Conservation (phyloP, 1,284 basidiomycete genomes). For the Boletellus sp. region DNA sequence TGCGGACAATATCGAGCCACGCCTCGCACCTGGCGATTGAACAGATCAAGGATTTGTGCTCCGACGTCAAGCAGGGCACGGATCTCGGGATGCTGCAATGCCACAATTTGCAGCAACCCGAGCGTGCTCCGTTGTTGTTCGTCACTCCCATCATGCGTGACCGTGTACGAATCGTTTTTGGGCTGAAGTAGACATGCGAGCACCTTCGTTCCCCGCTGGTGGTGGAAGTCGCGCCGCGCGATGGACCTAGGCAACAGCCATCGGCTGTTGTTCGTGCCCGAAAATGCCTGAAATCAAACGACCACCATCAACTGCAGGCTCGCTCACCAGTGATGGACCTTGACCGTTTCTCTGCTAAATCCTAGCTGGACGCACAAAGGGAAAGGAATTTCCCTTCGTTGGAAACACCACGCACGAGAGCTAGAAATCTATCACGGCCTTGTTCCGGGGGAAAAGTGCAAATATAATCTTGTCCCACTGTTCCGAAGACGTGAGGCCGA, state of each 20-base stretch:
- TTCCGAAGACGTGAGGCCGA: slow-evolving; percentile 41
- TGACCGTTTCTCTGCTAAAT: slow-evolving; percentile 37
- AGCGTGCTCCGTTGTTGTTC: slow-evolving; percentile 20
- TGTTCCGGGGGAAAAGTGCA: slow-evolving; percentile 36
- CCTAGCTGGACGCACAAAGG: slow-evolving; percentile 55
- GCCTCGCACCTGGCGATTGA: slow-evolving; percentile 35
- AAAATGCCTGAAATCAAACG: slow-evolving; percentile 6
- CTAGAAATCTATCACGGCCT: slow-evolving; percentile 45
- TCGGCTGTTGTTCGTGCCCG: slow-evolving; percentile 1
- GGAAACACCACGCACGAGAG: slow-evolving; percentile 28
- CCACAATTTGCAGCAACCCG: slow-evolving; percentile 36
- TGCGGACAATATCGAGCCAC: slow-evolving; percentile 38
- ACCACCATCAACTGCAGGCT: no score
- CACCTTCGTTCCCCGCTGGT: slow-evolving; percentile 32
- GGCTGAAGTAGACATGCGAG: slow-evolving; percentile 39
- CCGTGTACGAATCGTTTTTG: slow-evolving; percentile 41
- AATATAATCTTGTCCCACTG: slow-evolving; percentile 32
- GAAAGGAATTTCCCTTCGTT: no score
- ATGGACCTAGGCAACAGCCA: neutral
- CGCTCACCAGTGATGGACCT: slow-evolving; percentile 3
- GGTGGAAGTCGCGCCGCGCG: neutral
- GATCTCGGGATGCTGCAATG: slow-evolving; percentile 32
- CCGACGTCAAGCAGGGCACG: slow-evolving; percentile 50
- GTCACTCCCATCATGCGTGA: slow-evolving; percentile 12
- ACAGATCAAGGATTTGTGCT: slow-evolving; percentile 49